Evolutionary conservation across 208 protist species (phyloP), one percentile per base, ranked within the genome.

Genomic region (Balamuthia mandrillaris): DNA sequence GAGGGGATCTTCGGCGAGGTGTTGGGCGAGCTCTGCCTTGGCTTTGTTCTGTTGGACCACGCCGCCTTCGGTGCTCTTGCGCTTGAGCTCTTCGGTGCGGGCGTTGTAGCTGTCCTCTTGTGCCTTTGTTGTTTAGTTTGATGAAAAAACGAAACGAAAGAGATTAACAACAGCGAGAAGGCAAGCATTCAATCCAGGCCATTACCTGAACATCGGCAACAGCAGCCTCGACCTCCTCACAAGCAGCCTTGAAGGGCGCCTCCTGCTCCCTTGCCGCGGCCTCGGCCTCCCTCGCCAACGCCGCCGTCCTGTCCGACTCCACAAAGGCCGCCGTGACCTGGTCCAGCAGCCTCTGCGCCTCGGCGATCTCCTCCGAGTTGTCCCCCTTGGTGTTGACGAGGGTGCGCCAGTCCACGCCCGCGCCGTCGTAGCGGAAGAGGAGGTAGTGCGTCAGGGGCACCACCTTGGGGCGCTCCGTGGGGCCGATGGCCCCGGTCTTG

Each of bases 291-390:
- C 41, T 14, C 16, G 61, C 61, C 16, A 60, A 18, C 21, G 61
- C 61, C 41, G 14, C 16, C 41, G 61, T 21, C 61, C 21, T 70
- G 14, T 70, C 21, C 41, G 14, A 70, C 21, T 70, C 21, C 16
- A 70, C 58, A 29, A 75, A 51, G 2, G 75, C 75, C 1, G 58
- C 54, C 10, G 77, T 24, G 1, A 72, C 65, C 33, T 4, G 6
- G 24, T 87, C 84, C 2, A 81, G 52, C 14, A 79, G 44, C 3
- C 3, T 24, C 27, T 75, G 82, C 27, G 84, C 84, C 65, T 87
- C 63, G 14, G 37, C 77, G 75, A 87, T 87, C 84, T 87, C 74
- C 52, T 72, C 70, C 51, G 56, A 63, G 65, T 63, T 52, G 24
- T 77, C 84, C 68, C 21, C 42, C 29, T 5, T 49, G 66, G 52